Conservation (phyloP, 2,329 filamentous ascomycete genomes). For the Cytospora schulzeri region DNA sequence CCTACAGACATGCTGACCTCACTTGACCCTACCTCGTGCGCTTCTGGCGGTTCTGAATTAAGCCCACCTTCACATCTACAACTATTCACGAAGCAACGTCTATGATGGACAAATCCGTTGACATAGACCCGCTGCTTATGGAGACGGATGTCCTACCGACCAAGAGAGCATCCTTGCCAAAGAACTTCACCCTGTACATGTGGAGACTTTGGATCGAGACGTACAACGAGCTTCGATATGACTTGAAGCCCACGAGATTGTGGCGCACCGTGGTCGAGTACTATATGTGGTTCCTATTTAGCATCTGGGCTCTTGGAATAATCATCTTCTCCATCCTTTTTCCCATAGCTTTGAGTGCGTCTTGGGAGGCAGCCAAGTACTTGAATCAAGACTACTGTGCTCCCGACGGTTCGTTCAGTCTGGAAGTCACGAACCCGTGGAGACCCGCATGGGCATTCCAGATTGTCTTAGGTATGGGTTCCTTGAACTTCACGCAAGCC, state of each 20-base stretch:
- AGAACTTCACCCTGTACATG: neutral
- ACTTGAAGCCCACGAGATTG: slow-evolving; percentile 11
- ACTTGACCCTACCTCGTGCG: neutral
- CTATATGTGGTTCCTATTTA: neutral
- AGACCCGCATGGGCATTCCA: slow-evolving; percentile 30
- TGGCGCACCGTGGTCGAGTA: neutral
- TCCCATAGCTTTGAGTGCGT: neutral
- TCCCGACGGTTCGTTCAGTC: slow-evolving; percentile 9
- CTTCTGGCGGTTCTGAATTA: neutral
- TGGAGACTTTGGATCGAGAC: neutral
- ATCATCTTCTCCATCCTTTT: neutral
- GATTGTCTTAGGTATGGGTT: slow-evolving; percentile 30
- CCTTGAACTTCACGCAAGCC: slow-evolving; percentile 32
- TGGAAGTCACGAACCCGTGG: slow-evolving; percentile 24
- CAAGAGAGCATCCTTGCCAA: too few species aligned
- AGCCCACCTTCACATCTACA: neutral
- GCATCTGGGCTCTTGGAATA: neutral
- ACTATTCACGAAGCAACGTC: neutral
- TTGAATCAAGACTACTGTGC: slow-evolving; percentile 6
- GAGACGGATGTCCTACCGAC: neutral
- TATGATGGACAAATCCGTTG: neutral
- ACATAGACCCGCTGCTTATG: slow-evolving; percentile 11
- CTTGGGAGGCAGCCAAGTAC: neutral
- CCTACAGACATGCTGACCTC: too few species aligned
- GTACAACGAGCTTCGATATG: neutral